phyloP scores from a whole-genome alignment of 164 flowering plant species.

The Houttuynia cordata region DNA sequence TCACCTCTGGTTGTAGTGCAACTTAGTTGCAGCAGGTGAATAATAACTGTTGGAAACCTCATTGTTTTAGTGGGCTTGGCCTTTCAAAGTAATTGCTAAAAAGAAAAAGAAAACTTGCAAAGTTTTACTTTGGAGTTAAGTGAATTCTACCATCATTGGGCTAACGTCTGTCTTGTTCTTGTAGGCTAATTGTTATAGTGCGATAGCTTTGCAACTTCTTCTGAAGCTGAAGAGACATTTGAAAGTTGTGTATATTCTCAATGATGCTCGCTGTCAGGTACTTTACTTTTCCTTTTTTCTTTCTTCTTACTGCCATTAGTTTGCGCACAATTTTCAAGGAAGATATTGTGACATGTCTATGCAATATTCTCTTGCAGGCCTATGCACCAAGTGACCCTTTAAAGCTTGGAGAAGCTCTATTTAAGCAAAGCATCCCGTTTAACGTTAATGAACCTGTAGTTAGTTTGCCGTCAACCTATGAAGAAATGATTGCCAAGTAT shows the following conservation, averaged over 20 bases:
- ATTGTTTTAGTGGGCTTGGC: no score
- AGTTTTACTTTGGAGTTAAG: no score
- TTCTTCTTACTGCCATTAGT: neutral
- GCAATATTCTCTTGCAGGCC: constrained; percentile 33
- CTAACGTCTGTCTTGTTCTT: neutral
- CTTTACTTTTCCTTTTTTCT: neutral
- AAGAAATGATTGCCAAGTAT: constrained; percentile 60
- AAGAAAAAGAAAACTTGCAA: no score
- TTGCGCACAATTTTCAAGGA: neutral
- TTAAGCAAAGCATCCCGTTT: constrained; percentile 68
- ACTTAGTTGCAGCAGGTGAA: no score
- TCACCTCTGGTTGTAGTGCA: no score
- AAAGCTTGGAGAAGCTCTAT: constrained; percentile 64
- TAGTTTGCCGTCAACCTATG: constrained; percentile 37
- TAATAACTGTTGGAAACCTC: no score
- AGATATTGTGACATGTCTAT: neutral
- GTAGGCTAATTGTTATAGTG: constrained; percentile 69
- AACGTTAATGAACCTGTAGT: constrained; percentile 31
- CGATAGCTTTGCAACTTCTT: constrained; percentile 80
- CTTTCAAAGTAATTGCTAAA: no score
- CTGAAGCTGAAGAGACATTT: constrained; percentile 81
- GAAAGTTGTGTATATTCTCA: constrained; percentile 59
- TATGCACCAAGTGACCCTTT: constrained; percentile 68
- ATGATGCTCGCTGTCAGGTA: constrained; percentile 94
- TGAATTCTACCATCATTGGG: neutral